These are phyloP conservation scores for Leucoagaricus sp. DNA, from an alignment of 1,284 basidiomycete species.

Conservation along the genomic window DNA sequence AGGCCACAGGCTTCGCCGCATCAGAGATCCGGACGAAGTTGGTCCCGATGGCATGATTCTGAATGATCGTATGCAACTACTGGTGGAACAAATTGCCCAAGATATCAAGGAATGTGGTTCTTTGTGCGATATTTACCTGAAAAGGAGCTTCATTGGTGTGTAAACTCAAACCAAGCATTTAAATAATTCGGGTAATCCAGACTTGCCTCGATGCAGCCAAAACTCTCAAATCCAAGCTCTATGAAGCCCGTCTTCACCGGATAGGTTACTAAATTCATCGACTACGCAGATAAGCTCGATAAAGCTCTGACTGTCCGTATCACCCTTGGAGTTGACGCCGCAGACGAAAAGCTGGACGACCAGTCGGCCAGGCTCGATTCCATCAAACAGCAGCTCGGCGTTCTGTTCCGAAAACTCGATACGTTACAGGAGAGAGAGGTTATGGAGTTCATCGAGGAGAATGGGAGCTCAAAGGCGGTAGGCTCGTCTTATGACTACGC, in stretches of 20 bases:
- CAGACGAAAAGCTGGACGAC: constrained; percentile 31
- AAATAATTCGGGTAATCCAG: not conserved
- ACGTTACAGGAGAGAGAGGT: constrained; percentile 32
- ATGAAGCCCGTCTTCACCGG: constrained; percentile 36
- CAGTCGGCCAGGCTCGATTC: constrained; percentile 23
- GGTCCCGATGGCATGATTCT: constrained; percentile 22
- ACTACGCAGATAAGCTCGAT: constrained; percentile 34
- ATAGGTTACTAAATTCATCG: constrained; percentile 33
- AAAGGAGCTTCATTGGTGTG: constrained; percentile 34
- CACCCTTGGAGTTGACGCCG: constrained; percentile 32
- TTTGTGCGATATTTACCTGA: constrained; percentile 15
- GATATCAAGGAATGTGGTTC: constrained; percentile 20
- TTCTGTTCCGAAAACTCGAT: constrained; percentile 27
- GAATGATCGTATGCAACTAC: constrained; percentile 7
- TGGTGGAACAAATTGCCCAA: constrained; percentile 15
- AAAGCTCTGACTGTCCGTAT: constrained; percentile 35
- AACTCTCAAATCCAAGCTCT: constrained; percentile 36
- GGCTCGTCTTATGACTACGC: constrained; percentile 18
- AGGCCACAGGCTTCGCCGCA: constrained; percentile 20
- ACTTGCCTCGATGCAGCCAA: constrained; percentile 26
- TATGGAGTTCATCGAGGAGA: constrained; percentile 25
- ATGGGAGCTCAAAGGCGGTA: constrained; percentile 29
- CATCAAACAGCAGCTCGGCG: constrained; percentile 32
- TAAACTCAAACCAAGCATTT: not conserved
- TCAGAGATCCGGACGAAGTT: constrained; percentile 18